Evolutionary conservation across 2,329 filamentous ascomycete genomes (phyloP).

Genomic region (Microdochium bolleyi): DNA sequence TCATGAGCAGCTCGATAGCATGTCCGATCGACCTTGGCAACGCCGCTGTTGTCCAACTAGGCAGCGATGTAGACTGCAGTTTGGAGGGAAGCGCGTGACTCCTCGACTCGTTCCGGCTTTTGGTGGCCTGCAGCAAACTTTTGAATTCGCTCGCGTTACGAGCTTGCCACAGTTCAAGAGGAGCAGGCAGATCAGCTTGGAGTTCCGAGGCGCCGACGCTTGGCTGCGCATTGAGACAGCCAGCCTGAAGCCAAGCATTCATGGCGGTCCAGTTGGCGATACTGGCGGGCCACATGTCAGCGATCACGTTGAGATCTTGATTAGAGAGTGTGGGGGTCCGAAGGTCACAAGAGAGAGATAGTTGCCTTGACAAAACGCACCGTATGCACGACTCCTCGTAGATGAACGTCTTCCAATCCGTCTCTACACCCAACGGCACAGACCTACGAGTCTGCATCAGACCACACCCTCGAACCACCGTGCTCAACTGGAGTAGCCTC

Average conservation of each 20-base stretch:
- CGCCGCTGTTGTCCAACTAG: background rate
- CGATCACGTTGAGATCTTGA: background rate
- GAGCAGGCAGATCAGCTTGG: slow-evolving; percentile 13
- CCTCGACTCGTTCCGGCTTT: background rate
- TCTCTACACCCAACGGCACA: background rate
- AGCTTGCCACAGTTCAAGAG: slow-evolving; percentile 15
- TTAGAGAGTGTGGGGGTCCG: background rate
- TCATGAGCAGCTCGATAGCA: background rate
- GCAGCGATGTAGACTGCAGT: too few species aligned
- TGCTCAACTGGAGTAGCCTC: background rate
- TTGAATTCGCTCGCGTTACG: slow-evolving; percentile 9
- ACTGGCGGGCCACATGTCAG: slow-evolving; percentile 2
- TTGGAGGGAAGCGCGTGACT: too few species aligned
- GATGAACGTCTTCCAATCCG: slow-evolving; percentile 9
- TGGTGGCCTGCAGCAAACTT: slow-evolving; percentile 3
- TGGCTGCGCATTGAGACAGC: slow-evolving; percentile 14
- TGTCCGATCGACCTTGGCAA: background rate
- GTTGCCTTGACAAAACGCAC: slow-evolving; percentile 2
- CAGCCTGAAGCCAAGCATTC: slow-evolving; percentile 17
- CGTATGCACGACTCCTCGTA: slow-evolving; percentile 10
- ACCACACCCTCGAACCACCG: background rate
- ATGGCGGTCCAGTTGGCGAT: slow-evolving; percentile 13
- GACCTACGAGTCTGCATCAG: background rate
- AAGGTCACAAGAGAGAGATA: background rate
- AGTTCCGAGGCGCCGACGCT: slow-evolving; percentile 13